Conservation (phyloP, 306 rosid species). For the Trichosanthes truncata region DNA sequence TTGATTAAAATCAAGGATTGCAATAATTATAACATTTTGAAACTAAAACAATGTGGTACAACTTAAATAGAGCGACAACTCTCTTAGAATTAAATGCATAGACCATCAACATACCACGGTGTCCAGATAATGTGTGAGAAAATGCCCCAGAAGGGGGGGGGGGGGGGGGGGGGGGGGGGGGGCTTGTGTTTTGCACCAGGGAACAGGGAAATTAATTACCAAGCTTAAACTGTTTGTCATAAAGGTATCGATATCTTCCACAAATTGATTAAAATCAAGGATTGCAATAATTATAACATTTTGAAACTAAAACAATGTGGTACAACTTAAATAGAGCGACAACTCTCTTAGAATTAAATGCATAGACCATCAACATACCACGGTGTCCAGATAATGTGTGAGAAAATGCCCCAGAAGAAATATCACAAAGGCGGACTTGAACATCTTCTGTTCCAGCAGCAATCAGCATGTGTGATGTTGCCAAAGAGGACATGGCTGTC, state of each 20-base stretch:
- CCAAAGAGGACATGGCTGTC: slow-evolving; percentile 82
- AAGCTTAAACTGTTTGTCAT: background rate
- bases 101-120: slow-evolving; percentile 52
- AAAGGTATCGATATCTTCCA: background rate
- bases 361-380: slow-evolving; percentile 30
- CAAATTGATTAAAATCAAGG: background rate
- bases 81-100: background rate
- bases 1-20: background rate
- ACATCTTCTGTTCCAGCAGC: slow-evolving; percentile 96
- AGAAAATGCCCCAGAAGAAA: slow-evolving; percentile 83
- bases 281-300: background rate
- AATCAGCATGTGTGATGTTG: slow-evolving; percentile 81
- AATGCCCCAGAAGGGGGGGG: slow-evolving; percentile 91
- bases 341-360: background rate
- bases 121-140: slow-evolving; percentile 89
- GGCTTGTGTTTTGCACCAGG: no score
- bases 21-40: no score
- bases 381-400: slow-evolving; percentile 94
- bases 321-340: background rate
- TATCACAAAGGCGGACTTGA: slow-evolving; percentile 95
- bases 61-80: background rate
- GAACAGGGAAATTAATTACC: background rate
- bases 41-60: background rate
- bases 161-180: no score
- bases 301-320: background rate